Conservation (phyloP, 108 stramenopile genomes). For the Skeletonema potamos region DNA sequence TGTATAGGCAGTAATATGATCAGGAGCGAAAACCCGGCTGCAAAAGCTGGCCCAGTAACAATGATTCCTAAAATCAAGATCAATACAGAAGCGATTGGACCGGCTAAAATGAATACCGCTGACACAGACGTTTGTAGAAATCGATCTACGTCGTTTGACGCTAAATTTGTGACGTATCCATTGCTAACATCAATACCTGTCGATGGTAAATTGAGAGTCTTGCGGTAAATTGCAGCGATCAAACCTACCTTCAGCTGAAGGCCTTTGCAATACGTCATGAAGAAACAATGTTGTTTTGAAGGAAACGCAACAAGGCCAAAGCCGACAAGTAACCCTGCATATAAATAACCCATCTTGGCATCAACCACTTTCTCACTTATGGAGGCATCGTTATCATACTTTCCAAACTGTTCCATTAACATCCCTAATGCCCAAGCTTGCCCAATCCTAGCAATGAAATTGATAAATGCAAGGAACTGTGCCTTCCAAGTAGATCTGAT, state of each 20-base stretch:
- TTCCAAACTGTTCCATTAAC: constrained; percentile 10
- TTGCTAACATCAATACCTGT: constrained; percentile 1
- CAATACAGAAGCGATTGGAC: constrained; percentile 41
- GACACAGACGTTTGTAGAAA: constrained; percentile 33
- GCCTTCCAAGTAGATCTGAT: constrained; percentile 8
- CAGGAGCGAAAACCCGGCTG: constrained; percentile 76
- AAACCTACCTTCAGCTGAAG: constrained; percentile 15
- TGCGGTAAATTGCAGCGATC: constrained; percentile 63
- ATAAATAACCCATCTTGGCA: constrained; percentile 2
- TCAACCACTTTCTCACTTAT: neutral
- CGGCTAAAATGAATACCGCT: constrained; percentile 26
- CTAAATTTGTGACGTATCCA: constrained; percentile 50
- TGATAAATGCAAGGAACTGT: neutral
- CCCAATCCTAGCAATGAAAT: neutral
- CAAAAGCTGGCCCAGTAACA: constrained; percentile 64
- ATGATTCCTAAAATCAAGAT: constrained; percentile 30
- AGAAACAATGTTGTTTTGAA: constrained; percentile 27
- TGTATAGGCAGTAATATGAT: constrained; percentile 84
- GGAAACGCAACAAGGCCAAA: constrained; percentile 20
- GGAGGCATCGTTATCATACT: neutral
- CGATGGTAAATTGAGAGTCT: constrained; percentile 30
- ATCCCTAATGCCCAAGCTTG: constrained; percentile 14
- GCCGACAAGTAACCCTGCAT: neutral
- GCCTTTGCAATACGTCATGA: constrained; percentile 21
- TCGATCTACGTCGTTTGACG: constrained; percentile 55